Conservation (phyloP, 2,329 filamentous ascomycete species). For the Fusarium miscanthi region DNA sequence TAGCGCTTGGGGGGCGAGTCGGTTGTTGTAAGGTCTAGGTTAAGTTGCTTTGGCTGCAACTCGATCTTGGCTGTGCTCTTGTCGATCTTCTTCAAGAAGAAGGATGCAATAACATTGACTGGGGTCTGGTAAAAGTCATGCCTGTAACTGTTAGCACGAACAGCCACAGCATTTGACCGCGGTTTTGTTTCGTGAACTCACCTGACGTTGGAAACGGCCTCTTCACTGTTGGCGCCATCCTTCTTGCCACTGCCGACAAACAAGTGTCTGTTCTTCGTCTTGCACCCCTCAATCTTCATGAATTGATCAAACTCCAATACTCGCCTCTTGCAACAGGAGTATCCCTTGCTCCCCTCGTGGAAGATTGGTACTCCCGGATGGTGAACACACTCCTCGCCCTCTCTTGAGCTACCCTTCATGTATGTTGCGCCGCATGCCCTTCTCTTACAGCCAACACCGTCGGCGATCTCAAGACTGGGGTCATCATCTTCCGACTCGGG, state of each 20-base stretch:
- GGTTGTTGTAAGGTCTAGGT: conserved; percentile 85
- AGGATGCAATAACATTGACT: conserved; percentile 84
- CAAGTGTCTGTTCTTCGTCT: conserved; percentile 82
- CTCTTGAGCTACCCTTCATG: conserved; percentile 67
- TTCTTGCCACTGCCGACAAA: conserved; percentile 85
- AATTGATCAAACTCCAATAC: conserved; percentile 99
- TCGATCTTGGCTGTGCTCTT: conserved; percentile 79
- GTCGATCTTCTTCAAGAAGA: conserved; percentile 97
- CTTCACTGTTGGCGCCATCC: conserved; percentile 68
- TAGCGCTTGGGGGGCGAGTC: conserved; percentile 84
- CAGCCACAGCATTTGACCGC: neutral
- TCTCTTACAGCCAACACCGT: conserved; percentile 81
- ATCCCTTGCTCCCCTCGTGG: conserved; percentile 98
- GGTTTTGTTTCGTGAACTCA: conserved; percentile 53
- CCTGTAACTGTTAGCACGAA: conserved; percentile 34
- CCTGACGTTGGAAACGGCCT: conserved; percentile 82
- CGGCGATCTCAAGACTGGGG: conserved; percentile 75
- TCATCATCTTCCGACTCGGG: conserved; percentile 92
- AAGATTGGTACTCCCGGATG: conserved; percentile 94
- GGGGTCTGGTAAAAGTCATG: conserved; percentile 96
- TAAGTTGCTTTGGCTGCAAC: conserved; percentile 72
- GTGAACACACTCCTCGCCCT: conserved; percentile 82
- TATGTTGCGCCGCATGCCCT: conserved; percentile 78
- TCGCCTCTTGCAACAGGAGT: conserved; percentile 93
- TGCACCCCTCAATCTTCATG: conserved; percentile 93